Evolutionary conservation across 2,329 filamentous ascomycete genomes (phyloP), one percentile per base, ranked within the genome.

Genomic region (Bipolaris bicolor): DNA sequence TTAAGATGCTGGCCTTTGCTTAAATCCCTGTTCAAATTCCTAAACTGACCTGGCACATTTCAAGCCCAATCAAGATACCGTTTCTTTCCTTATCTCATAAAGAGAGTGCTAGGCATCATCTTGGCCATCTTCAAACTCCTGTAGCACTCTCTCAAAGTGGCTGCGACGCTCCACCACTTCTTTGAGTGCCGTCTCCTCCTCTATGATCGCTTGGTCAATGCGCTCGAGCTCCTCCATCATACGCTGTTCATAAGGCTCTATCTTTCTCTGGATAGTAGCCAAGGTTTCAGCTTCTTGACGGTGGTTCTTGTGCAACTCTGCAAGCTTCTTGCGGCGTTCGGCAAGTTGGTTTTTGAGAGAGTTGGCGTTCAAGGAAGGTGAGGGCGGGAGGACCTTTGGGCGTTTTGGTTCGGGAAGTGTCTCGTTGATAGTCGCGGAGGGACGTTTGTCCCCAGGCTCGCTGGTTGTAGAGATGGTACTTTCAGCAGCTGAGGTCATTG

Each of bases 161-260:
- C 50, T 55, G 3, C 61, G 57, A 1, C 61, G 61, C 31, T 64
- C 26, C 4, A 62, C 50, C 2, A 70, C 66, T 46, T 68, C 67
- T 1, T n/a, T 50, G 18, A 52, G 58, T 1, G 46, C 52, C 0
- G 24, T 52, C 20, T 66, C 59, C 37, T 70, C 65, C 2, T 68
- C 62, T 7, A 66, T 57, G 36, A 66, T 45, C 43, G 67, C 65
- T 22, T 33, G 44, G 1, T 50, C 47, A 7, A 73, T 18, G 9
- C 57, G 56, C 11, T 70, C 65, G 13, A 71, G 43, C 57, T 72
- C 65, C 34, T 64, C 66, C 1, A 55, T 49, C 52, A 69, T 65
- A 7, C 60, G 52, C 36, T 63, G 46, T 49, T 65, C 62, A 55
- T 66, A 66, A 0, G 62, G 61, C 0, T 47, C 58, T 40, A 72